Percentiles rank a stretch among this genome's conserved stretches.
Conservation (phyloP, 2,329 filamentous ascomycete genomes). For the Orbilia ellipsospora region DNA sequence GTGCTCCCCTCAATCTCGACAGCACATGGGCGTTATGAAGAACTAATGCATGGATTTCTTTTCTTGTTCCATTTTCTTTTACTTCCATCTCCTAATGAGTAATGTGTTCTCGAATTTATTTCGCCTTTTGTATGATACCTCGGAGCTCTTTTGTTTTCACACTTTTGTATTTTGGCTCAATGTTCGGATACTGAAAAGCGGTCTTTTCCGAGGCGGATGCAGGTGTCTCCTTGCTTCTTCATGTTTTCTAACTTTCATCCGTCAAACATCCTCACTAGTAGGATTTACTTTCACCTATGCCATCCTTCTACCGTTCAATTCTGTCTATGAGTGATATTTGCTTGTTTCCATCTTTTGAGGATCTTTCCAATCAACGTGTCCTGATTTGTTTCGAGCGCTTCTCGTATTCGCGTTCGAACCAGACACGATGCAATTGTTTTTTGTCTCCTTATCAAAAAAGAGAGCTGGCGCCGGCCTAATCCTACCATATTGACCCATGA, state of each 20-base stretch:
- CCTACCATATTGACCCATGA: constrained; percentile 15
- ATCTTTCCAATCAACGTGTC: background rate
- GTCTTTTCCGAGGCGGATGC: constrained; percentile 47
- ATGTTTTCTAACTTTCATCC: background rate
- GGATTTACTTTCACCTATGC: background rate
- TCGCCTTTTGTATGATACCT: constrained; percentile 40
- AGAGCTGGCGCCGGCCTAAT: constrained; percentile 25
- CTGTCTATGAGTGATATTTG: background rate
- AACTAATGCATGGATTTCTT: background rate
- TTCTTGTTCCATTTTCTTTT: constrained; percentile 4
- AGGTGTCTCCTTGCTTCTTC: constrained; percentile 33
- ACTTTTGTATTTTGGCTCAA: constrained; percentile 33
- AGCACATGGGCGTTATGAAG: constrained; percentile 42
- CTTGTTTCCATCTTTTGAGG: too few species aligned
- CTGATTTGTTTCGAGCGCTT: background rate
- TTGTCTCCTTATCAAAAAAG: constrained; percentile 5
- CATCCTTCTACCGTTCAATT: background rate
- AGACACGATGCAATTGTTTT: background rate
- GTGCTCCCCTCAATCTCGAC: constrained; percentile 47
- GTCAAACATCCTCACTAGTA: background rate
- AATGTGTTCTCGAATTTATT: background rate
- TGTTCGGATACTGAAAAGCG: constrained; percentile 36
- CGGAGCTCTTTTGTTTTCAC: constrained; percentile 33
- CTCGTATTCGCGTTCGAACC: background rate
- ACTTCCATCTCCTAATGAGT: background rate